Base-by-base conservation (phyloP, 2,329 filamentous ascomycete genomes). In the Beauveria pseudobassiana region DNA sequence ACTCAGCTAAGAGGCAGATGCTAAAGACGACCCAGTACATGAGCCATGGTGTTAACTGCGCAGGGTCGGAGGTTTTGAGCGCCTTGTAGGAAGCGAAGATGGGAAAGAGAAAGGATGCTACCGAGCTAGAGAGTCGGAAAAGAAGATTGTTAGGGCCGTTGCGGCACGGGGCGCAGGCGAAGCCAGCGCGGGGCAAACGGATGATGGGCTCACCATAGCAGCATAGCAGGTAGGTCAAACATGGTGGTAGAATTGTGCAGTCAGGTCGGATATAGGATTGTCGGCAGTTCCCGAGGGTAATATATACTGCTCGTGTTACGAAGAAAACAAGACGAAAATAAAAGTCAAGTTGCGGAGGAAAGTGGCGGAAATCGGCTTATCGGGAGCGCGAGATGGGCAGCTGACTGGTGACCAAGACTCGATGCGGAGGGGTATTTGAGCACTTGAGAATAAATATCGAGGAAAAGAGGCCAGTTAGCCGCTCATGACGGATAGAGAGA, bases 21-120 rank as follows among this genome's bases (percentile, higher is more conserved):
- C 90, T 90, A 66, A 97, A 84, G 26, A 96, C 91, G 64, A 96
- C 91, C 89, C 93, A 99, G 83, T 98, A 99, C 89, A 98, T 98
- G 67, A 98, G 85, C 95, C 95, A 99, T 87, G 93, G 93, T 65
- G 91, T 91, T 63, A 97, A 83, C 72, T 96, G 87, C 43, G 91
- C 88, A 2, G 93, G 92, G 74, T 97, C 91, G 58, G 89, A 89
- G 18, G 91, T 93, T 77, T 95, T 93, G 71, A 99, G 88, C 54
- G 95, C 93, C 81, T 98, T 98, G 83, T 97, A 98, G 66, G 93
- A 96, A 67, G 93, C 93, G 78, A 96, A 98, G 65, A 97, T 86
- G 57, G 95, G 95, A 73, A 98, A 96, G 72, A 97, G 86, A 72
- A 96, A 92, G 62, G 93, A 96, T 63, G 90, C 87, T 73, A 93